A percentile compares a stretch with the other conserved stretches of the same genome.
phyloP scores from a whole-genome alignment of 176 grass and related monocot genomes.

The Tillandsia leiboldiana region DNA sequence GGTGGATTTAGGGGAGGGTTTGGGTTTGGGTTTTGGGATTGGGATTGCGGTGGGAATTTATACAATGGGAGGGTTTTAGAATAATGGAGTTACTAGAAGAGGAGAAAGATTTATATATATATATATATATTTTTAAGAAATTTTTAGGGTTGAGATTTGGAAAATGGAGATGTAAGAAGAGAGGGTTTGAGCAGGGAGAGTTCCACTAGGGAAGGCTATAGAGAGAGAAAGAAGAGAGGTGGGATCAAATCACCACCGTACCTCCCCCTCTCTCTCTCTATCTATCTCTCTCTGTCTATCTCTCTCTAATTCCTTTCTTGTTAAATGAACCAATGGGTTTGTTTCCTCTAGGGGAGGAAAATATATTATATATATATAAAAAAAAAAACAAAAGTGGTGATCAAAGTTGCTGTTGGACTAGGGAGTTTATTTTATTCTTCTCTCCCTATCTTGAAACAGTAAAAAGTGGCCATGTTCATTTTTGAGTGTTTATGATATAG shows the following conservation, averaged over 20 bases:
- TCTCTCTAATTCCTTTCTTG: slow-evolving; percentile 33
- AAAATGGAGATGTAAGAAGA: not conserved
- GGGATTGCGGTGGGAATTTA: not conserved
- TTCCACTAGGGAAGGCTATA: not conserved
- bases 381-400: not conserved
- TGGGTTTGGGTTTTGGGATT: not conserved
- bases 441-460: too few species aligned
- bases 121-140: too few species aligned
- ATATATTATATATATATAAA: not conserved
- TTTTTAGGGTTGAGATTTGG: slow-evolving; percentile 15
- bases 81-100: not conserved
- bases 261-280: not conserved
- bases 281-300: too few species aligned
- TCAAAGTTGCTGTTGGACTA: not conserved
- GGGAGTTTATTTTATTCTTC: not conserved
- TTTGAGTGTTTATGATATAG: too few species aligned
- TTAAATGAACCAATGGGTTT: slow-evolving; percentile 11
- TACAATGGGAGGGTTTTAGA: not conserved
- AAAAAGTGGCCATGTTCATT: too few species aligned
- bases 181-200: slow-evolving; percentile 12
- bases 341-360: not conserved
- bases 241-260: not conserved
- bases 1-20: not conserved
- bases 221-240: slow-evolving; percentile 1
- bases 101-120: too few species aligned